These are phyloP conservation scores for Lentithecium fluviatile DNA, from an alignment of 495 filamentous ascomycete species.

Conservation along the genomic window DNA sequence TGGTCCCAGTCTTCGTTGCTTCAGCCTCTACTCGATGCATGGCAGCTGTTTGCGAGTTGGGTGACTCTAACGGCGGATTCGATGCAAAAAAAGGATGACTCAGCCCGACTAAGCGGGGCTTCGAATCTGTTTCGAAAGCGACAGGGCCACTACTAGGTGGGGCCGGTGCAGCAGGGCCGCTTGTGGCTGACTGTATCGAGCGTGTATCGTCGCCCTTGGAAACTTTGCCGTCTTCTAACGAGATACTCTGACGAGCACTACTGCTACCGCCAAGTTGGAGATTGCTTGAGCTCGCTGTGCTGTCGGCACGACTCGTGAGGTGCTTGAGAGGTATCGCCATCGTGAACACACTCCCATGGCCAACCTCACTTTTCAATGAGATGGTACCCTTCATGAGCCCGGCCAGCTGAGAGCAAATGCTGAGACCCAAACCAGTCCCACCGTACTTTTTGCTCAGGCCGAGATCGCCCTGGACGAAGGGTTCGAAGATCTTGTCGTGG, in stretches of 20 bases:
- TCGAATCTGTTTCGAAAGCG: constrained; percentile 50
- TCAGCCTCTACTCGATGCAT: constrained; percentile 52
- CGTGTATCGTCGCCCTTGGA: constrained; percentile 20
- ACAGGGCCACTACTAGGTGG: constrained; percentile 32
- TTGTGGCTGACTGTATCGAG: constrained; percentile 33
- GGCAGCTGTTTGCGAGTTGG: constrained; percentile 50
- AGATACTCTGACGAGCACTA: constrained; percentile 34
- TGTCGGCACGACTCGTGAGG: constrained; percentile 62
- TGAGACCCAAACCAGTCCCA: constrained; percentile 86
- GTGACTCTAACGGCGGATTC: constrained; percentile 47
- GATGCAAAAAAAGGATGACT: constrained; percentile 84
- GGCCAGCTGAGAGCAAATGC: constrained; percentile 84
- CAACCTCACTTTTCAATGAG: constrained; percentile 66
- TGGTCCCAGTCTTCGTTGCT: constrained; percentile 52
- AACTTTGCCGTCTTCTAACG: constrained; percentile 17
- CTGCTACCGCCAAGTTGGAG: constrained; percentile 25
- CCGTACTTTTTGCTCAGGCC: constrained; percentile 86
- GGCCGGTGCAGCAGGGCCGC: constrained; percentile 3
- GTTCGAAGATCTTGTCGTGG: constrained; percentile 83
- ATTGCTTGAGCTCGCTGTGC: constrained; percentile 46
- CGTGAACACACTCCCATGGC: constrained; percentile 75
- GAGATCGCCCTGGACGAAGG: constrained; percentile 88
- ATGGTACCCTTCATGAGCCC: constrained; percentile 79
- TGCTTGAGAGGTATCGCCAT: constrained; percentile 82
- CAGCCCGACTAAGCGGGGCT: constrained; percentile 77